phyloP scores from a whole-genome alignment of 352 stramenopile genomes.

The Halophytophthora polymorphica region DNA sequence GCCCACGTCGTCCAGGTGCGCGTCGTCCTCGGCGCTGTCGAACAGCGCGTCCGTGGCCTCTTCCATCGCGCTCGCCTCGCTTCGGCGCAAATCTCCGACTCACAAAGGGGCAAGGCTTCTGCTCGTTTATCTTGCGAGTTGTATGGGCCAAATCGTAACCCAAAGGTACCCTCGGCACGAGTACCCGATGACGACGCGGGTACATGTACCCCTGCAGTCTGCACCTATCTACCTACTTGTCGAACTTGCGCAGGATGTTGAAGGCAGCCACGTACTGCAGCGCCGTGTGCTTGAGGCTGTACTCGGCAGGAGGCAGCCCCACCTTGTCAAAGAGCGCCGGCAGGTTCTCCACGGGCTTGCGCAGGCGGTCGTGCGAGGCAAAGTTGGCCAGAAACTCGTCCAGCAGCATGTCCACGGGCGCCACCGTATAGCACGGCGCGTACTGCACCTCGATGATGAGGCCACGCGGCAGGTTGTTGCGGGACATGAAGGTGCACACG shows the following conservation, averaged over 20 bases:
- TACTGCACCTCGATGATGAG: slow-evolving; percentile 87
- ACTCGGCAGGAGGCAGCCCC: slow-evolving; percentile 60
- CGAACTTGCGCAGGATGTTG: slow-evolving; percentile 82
- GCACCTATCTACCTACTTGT: slow-evolving; percentile 61
- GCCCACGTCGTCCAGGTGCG: slow-evolving; percentile 53
- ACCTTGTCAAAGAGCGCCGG: slow-evolving; percentile 70
- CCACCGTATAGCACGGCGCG: slow-evolving; percentile 72
- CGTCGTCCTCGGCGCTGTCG: slow-evolving; percentile 27
- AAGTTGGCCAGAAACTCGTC: slow-evolving; percentile 81
- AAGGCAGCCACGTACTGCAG: slow-evolving; percentile 87
- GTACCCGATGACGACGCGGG: neutral
- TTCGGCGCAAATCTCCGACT: slow-evolving; percentile 1
- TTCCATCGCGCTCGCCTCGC: slow-evolving; percentile 13
- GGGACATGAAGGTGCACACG: slow-evolving; percentile 86
- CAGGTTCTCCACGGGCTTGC: slow-evolving; percentile 75
- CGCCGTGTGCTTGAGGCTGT: slow-evolving; percentile 86
- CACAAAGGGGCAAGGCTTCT: too few relatives aligned
- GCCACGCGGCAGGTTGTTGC: slow-evolving; percentile 74
- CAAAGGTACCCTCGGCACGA: neutral
- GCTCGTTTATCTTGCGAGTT: neutral
- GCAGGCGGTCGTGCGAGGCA: slow-evolving; percentile 58
- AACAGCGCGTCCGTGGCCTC: slow-evolving; percentile 50
- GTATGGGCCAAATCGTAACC: neutral
- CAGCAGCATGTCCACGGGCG: slow-evolving; percentile 75
- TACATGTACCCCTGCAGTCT: too few relatives aligned